A percentile compares a stretch with the other conserved stretches of the same genome.
Conservation (phyloP, 331 rosid species). For the Cydonia oblonga region DNA sequence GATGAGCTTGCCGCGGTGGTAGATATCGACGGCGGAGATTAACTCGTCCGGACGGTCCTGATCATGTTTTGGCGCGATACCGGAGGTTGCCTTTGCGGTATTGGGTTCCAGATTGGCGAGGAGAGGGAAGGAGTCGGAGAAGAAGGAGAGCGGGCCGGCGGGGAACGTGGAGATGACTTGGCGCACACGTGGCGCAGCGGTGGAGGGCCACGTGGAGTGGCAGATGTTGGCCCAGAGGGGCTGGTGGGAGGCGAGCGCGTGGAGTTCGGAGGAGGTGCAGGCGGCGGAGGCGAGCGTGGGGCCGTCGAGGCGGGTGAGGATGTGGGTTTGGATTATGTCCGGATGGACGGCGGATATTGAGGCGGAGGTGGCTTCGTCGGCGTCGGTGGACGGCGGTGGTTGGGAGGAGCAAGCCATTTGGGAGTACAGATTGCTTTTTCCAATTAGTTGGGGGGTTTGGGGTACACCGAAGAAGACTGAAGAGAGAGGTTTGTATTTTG, state of each 20-base stretch:
- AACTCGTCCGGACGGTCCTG: slow-evolving; percentile 23
- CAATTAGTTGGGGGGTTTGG: neutral
- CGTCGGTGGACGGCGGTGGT: neutral
- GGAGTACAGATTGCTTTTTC: neutral
- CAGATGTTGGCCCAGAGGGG: slow-evolving; percentile 51
- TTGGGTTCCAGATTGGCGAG: neutral
- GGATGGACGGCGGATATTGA: slow-evolving; percentile 41
- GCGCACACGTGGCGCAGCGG: slow-evolving; percentile 29
- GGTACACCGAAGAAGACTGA: neutral
- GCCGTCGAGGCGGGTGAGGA: slow-evolving; percentile 74
- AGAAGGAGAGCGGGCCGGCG: slow-evolving; percentile 44
- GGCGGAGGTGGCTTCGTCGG: slow-evolving; percentile 1
- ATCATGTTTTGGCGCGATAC: neutral
- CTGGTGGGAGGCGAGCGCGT: slow-evolving; percentile 29
- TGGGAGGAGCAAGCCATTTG: slow-evolving; percentile 8
- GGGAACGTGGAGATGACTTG: slow-evolving; percentile 47
- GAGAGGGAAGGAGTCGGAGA: slow-evolving; percentile 47
- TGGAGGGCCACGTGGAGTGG: slow-evolving; percentile 75
- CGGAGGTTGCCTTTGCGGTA: neutral
- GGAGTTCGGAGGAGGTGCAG: slow-evolving; percentile 43
- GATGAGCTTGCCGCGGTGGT: slow-evolving; percentile 21
- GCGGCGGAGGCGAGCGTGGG: slow-evolving; percentile 59
- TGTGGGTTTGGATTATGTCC: slow-evolving; percentile 49
- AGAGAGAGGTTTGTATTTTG: neutral
- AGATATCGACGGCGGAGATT: slow-evolving; percentile 64